Evolutionary conservation across 2,329 filamentous ascomycete genomes (phyloP).

Genomic region (Graphilbum ipis-grandicollis): DNA sequence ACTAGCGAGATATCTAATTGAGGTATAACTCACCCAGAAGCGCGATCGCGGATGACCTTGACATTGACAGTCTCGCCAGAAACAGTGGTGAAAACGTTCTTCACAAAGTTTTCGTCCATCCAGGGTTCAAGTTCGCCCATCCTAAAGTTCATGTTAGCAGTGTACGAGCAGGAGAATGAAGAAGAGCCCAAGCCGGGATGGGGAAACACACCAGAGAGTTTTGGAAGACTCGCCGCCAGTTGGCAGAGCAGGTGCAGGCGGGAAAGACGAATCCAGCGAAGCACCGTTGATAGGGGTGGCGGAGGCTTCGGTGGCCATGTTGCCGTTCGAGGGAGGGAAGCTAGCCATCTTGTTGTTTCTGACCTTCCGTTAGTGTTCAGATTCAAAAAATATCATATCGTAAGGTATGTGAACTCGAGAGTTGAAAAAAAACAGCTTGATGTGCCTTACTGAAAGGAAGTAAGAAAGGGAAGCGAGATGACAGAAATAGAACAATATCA

Average conservation of each 20-base stretch:
- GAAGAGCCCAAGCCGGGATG: background rate
- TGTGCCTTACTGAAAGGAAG: too few species aligned
- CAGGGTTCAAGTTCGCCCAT: slow-evolving; percentile 98
- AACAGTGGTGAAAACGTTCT: slow-evolving; percentile 74
- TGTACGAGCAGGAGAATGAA: background rate
- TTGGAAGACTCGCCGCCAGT: slow-evolving; percentile 29
- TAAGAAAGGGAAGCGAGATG: too few species aligned
- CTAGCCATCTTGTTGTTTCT: slow-evolving; percentile 7
- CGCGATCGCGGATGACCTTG: slow-evolving; percentile 99
- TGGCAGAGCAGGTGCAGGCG: slow-evolving; percentile 8
- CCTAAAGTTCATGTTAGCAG: slow-evolving; percentile 31
- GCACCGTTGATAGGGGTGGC: slow-evolving; percentile 14
- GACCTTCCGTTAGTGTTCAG: background rate
- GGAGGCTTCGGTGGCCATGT: slow-evolving; percentile 8
- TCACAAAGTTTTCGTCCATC: slow-evolving; percentile 99
- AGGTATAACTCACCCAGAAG: slow-evolving; percentile 58
- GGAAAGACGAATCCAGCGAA: slow-evolving; percentile 11
- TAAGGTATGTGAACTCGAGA: too few species aligned
- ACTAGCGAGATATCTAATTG: background rate
- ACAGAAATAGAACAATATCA: too few species aligned
- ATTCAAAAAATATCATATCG: too few species aligned
- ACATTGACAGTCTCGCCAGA: slow-evolving; percentile 93
- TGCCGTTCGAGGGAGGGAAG: slow-evolving; percentile 9
- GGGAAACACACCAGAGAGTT: slow-evolving; percentile 33
- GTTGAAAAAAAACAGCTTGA: too few species aligned